Evolutionary conservation across 768 basidiomycete genomes (phyloP).

Genomic region (Pulveroboletus sp.): DNA sequence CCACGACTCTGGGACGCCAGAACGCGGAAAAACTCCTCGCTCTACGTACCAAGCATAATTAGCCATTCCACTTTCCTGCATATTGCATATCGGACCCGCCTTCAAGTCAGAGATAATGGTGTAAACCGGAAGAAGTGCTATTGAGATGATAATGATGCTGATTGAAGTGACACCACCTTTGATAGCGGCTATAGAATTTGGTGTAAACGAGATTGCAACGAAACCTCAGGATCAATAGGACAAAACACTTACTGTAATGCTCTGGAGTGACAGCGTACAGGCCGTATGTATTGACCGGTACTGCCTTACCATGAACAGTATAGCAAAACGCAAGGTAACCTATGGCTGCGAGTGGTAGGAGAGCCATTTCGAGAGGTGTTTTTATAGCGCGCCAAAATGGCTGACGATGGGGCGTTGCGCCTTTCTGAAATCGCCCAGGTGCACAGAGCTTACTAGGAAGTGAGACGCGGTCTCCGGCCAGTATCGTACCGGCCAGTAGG

Average conservation of each 20-base stretch:
- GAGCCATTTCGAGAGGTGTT: conserved; percentile 12
- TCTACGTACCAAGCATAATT: conserved; percentile 5
- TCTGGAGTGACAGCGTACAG: conserved; percentile 18
- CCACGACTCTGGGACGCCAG: conserved; percentile 14
- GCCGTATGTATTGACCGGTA: conserved; percentile 26
- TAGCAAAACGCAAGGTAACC: conserved; percentile 31
- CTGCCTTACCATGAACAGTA: conserved; percentile 16
- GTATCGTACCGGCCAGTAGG: not conserved
- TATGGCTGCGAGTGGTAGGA: conserved; percentile 27
- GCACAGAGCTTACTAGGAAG: conserved; percentile 4
- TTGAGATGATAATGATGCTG: conserved; percentile 27
- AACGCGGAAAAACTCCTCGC: conserved; percentile 29
- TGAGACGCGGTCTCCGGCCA: not conserved
- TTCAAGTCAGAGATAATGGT: conserved; percentile 15
- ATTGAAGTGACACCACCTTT: conserved; percentile 28
- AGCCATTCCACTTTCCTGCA: not conserved
- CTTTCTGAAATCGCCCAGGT: conserved; percentile 2
- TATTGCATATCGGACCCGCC: conserved; percentile 2
- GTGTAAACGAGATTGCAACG: not conserved
- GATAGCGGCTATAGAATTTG: conserved; percentile 17
- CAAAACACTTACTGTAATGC: conserved; percentile 16
- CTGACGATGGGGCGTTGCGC: not conserved
- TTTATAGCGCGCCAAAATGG: conserved; percentile 8
- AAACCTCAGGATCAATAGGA: not conserved
- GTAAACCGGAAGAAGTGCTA: conserved; percentile 26